Percentiles rank a stretch among this genome's conserved stretches.
Conservation (phyloP, 2,329 filamentous ascomycete species). For the Fusarium papillatum region DNA sequence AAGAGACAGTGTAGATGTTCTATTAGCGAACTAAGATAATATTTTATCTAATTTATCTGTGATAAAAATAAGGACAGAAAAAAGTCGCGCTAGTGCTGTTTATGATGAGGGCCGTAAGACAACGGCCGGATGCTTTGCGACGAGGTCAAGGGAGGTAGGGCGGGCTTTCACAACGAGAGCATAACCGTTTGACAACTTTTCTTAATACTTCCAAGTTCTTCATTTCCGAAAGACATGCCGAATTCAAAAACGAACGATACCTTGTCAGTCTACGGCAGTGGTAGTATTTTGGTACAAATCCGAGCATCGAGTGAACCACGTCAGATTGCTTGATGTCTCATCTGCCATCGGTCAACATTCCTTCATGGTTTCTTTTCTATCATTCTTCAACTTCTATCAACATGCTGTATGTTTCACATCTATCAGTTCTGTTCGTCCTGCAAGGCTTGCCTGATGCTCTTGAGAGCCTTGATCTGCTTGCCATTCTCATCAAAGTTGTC, state of each 20-base stretch:
- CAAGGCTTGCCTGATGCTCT: constrained; percentile 40
- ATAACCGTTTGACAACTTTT: too few species aligned
- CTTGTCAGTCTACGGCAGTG: too few species aligned
- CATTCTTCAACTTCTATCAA: neutral
- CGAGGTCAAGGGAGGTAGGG: too few species aligned
- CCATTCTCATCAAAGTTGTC: constrained; percentile 69
- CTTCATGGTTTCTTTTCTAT: neutral
- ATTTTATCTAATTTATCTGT: constrained; percentile 37
- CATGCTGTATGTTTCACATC: neutral
- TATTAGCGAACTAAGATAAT: constrained; percentile 36
- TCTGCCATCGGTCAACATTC: neutral
- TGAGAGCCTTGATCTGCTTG: constrained; percentile 62
- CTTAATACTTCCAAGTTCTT: too few species aligned
- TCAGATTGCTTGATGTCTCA: neutral
- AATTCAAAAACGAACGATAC: too few species aligned
- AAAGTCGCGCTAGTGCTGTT: constrained; percentile 36
- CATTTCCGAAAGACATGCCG: too few species aligned
- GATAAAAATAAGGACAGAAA: constrained; percentile 20
- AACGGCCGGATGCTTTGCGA: constrained; percentile 6
- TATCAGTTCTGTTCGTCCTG: neutral
- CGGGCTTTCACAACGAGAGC: too few species aligned
- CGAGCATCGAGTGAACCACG: too few species aligned
- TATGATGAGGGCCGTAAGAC: constrained; percentile 40
- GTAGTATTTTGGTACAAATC: too few species aligned
- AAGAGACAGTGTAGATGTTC: constrained; percentile 32